A percentile compares a stretch with the other conserved stretches of the same genome.
Conservation (phyloP, 176 grass and related monocot genomes). For the bread wheat (Triticum aestivum) region IWGSC_CS_RefSeq_v2.1 NC_057806.1:590715553-590716052, state of each 20-base stretch:
- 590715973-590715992: background rate
- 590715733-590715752: background rate
- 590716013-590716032: background rate
- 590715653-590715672: background rate
- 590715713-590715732: background rate
- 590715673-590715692: background rate
- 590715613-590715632: conserved; percentile 9
- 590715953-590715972: conserved; percentile 26
- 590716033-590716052: background rate
- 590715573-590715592: background rate
- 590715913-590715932: background rate
- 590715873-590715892: background rate
- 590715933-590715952: conserved; percentile 23
- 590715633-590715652: background rate
- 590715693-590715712: background rate
- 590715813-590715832: background rate
- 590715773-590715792: background rate
- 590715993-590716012: background rate
- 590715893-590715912: conserved; percentile 1
- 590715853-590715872: background rate
- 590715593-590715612: background rate
- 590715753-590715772: background rate
- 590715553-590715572: too few relatives aligned
- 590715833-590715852: background rate
- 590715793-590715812: background rate